A percentile compares a stretch with the other conserved stretches of the same genome.
These are phyloP conservation scores for Biscogniauxia mediterranea DNA, from an alignment of 2,329 filamentous ascomycete genomes.

Conservation along the genomic window DNA sequence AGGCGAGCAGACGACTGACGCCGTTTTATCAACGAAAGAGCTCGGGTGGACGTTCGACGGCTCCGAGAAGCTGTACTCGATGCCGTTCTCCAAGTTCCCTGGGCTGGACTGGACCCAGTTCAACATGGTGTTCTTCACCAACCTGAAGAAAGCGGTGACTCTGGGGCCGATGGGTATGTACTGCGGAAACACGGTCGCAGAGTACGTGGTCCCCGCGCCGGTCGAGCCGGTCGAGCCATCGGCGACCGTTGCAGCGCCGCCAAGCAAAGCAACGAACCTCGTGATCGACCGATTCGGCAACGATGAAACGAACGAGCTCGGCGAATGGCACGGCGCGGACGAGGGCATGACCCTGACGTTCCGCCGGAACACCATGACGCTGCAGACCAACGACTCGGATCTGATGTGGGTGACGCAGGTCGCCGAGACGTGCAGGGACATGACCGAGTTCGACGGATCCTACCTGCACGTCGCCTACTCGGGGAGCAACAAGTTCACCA, in stretches of 20 bases:
- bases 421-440: slow-evolving; percentile 52
- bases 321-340: slow-evolving; percentile 65
- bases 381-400: slow-evolving; percentile 59
- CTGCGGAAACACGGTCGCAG: slow-evolving; percentile 49
- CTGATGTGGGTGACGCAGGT: slow-evolving; percentile 61
- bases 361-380: slow-evolving; percentile 49
- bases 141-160: slow-evolving; percentile 45
- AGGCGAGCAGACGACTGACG: slow-evolving; percentile 34
- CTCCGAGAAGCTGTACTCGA: slow-evolving; percentile 56
- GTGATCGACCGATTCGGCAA: slow-evolving; percentile 62
- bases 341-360: slow-evolving; percentile 55
- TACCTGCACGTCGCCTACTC: slow-evolving; percentile 65
- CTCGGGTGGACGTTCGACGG: slow-evolving; percentile 62
- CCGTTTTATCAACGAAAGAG: slow-evolving; percentile 42
- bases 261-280: slow-evolving; percentile 46
- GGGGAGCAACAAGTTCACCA: slow-evolving; percentile 61
- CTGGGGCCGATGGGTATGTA: slow-evolving; percentile 59
- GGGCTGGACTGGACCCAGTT: slow-evolving; percentile 52
- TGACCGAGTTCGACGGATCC: slow-evolving; percentile 51
- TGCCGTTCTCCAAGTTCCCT: slow-evolving; percentile 52
- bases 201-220: slow-evolving; percentile 47
- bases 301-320: slow-evolving; percentile 54
- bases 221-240: slow-evolving; percentile 41
- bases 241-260: slow-evolving; percentile 49
- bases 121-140: slow-evolving; percentile 49